Base-by-base conservation (phyloP, 768 basidiomycete species). In the Vararia minispora region DNA sequence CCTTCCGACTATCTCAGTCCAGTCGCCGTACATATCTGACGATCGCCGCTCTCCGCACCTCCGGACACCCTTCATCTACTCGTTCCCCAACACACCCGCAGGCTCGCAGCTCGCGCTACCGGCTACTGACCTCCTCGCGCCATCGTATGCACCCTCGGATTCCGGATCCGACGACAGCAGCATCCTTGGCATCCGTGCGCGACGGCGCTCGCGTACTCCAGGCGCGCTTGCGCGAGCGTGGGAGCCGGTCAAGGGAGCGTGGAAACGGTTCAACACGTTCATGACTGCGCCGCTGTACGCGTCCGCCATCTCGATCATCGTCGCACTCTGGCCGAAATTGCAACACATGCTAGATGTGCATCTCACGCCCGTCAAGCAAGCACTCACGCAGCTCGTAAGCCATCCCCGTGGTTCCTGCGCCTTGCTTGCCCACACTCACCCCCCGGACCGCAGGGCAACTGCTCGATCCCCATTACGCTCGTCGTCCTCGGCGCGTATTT, bases 401-500 rank as follows among this genome's bases (percentile, higher is more conserved):
- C n/a, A n/a, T n/a, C n/a, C n/a, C n/a, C n/a, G n/a, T n/a, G n/a
- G n/a, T n/a, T n/a, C n/a, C n/a, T n/a, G n/a, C n/a, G n/a, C n/a
- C n/a, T n/a, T n/a, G n/a, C n/a, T n/a, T n/a, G n/a, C n/a, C n/a
- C n/a, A n/a, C n/a, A n/a, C n/a, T n/a, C n/a, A n/a, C n/a, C n/a
- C n/a, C n/a, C n/a, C n/a, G n/a, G n/a, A n/a, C n/a, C n/a, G n/a
- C n/a, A n/a, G 1, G 86, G 89, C 1, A 75, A 69, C 43, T 88
- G 86, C 43, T 79, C 81, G 8, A 80, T 97, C 43, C 94, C 92
- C 0, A 53, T 97, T 20, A 97, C 92, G 2, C 64, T 95, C 18
- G 69, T 97, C 40, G 89, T 95, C 5, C 77, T 97, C 29, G 92
- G 92, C 9, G 90, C 85, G 11, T 97, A 92, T 65, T 94, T 94